These are phyloP conservation scores for Irpex sp. DNA, from an alignment of 1,284 basidiomycete species.

Conservation along the genomic window DNA sequence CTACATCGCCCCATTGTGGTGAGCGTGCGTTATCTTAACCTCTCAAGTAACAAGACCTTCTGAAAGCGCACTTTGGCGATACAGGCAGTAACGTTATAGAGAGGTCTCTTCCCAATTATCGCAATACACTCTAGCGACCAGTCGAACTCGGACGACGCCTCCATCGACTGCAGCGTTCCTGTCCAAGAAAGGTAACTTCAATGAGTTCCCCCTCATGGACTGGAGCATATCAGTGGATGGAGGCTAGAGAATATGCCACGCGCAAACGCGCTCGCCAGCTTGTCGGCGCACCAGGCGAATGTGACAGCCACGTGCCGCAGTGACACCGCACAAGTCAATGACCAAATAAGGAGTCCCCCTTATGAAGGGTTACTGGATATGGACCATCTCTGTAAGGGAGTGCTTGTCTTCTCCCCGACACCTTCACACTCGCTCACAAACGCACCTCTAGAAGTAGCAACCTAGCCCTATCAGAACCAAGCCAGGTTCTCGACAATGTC, in stretches of 20 bases:
- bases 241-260: background rate
- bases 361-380: background rate
- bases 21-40: no score
- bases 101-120: no score
- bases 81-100: no score
- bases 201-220: background rate
- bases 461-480: background rate
- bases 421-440: background rate
- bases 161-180: background rate
- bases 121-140: no score
- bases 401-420: background rate
- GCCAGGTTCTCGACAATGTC: background rate
- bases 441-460: background rate
- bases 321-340: constrained; percentile 1
- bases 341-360: background rate
- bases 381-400: background rate
- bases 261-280: background rate
- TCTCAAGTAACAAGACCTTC: no score
- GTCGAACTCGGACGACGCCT: background rate
- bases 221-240: background rate
- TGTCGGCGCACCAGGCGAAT: background rate
- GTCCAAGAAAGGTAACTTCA: background rate
- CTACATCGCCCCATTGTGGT: no score
- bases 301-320: background rate
- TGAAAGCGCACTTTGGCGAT: no score